Evolutionary conservation across 805 yeast species (phyloP), one percentile per base, ranked within the genome.

Genomic region (Schwanniomyces polymorphus): DNA sequence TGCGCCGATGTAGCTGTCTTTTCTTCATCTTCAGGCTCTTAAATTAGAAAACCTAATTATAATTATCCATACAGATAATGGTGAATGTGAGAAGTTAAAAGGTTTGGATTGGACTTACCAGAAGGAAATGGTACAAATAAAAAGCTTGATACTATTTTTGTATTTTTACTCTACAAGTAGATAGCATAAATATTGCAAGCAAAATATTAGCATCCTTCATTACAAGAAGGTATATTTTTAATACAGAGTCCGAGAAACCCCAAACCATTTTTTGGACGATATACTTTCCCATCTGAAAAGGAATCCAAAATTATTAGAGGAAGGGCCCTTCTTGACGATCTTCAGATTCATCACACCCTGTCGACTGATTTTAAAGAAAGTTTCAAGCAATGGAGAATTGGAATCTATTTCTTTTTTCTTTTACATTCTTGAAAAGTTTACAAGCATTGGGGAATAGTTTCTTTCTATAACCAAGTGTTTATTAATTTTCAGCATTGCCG

Each of bases 71-170:
- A n/a, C 16, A 2, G 39, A 46, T 25, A 38, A 43, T 25, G 47
- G 44, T 7, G 41, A 47, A 27, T 8, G 10, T 14, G 42, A 35
- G n/a, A 38, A 12, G 9, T 17, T 47, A 7, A 41, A 31, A 45
- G 60, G 51, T n/a, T n/a, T n/a, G 52, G 42, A 47, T 21, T 58
- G 57, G 55, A 48, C 52, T 12, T 34, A 41, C 8, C 47, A 50
- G 64, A 61, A 39, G 65, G 60, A 38, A 40, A 42, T 25, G 23
- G 12, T 27, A 41, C 34, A 7, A 18, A 11, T 6, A 28, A 45
- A 38, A 48, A 45, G 21, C 18, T 48, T 7, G 51, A 48, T 41
- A 21, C 31, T 48, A 16, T 35, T 29, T 44, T 48, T 12, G 51
- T 42, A 11, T 48, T 48, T 48, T 48, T 28, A 35, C 35, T 5